Evolutionary conservation across 2,329 filamentous ascomycete species (phyloP), one percentile per base, ranked within the genome.

Genomic region (Phialophora expanda): DNA sequence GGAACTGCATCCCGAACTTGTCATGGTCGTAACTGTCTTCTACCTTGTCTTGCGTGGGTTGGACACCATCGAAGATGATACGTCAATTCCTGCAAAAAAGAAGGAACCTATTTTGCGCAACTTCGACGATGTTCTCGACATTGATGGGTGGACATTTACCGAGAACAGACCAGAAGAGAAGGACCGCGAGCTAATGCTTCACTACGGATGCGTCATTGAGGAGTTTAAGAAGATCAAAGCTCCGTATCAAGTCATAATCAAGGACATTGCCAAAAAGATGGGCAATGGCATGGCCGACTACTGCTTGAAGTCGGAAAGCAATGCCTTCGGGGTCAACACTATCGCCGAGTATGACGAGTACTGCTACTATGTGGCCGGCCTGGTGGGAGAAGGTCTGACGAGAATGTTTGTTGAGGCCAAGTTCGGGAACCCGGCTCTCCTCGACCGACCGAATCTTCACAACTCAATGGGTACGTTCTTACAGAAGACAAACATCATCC

Each of bases 251-350:
- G 86, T 84, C 6, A 93, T 98, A 75, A 95, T 99, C 79, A 89
- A 90, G 79, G 94, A 98, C 73, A 97, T 98, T 75, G 92, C 93
- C 34, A 83, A 89, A 75, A 91, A 92, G 81, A 99, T 99, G 95
- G 94, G 93, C 70, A 93, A 98, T 75, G 95, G 95, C 72, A 99
- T 99, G 95, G 95, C 95, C 30, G 94, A 99, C 80, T 99, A 96
- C 77, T 91, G 87, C 48, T 84, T 90, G 72, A 95, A 96, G 74
- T 89, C 91, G 14, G 91, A 95, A 73, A 86, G 90, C 78, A 92
- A 93, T 73, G 82, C 86, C 70, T 87, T 92, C 66, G 92, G 92
- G 56, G 89, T 98, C 66, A 85, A 92, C 75, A 94, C 91, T 0
- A 81, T 96, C 72, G 85, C 89, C 60, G 93, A 98, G 73, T 99